Percentiles rank a stretch among this genome's conserved stretches.
Evolutionary conservation across 805 yeast genomes (phyloP).

Genomic region (Ogataea thermomethanolica): DNA sequence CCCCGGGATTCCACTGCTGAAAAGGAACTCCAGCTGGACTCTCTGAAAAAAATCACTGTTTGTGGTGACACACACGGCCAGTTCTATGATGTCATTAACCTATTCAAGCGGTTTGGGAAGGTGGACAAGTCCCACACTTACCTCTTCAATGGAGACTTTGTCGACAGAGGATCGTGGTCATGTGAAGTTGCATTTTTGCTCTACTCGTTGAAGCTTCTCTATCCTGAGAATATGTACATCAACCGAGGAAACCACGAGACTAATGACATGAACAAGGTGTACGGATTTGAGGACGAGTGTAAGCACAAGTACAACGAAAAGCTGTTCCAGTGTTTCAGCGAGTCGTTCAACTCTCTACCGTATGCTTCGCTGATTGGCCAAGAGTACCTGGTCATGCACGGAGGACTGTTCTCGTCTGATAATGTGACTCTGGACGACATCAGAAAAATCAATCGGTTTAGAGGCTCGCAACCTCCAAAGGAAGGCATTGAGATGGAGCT

Average conservation of each 20-base stretch:
- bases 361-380: slow-evolving; percentile 77
- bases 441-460: slow-evolving; percentile 64
- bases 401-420: slow-evolving; percentile 86
- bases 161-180: slow-evolving; percentile 97
- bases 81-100: slow-evolving; percentile 80
- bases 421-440: slow-evolving; percentile 70
- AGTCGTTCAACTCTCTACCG: slow-evolving; percentile 82
- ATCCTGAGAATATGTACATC: slow-evolving; percentile 65
- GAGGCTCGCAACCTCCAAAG: slow-evolving; percentile 73
- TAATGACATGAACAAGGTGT: slow-evolving; percentile 92
- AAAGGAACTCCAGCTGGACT: slow-evolving; percentile 35
- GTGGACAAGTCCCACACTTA: slow-evolving; percentile 68
- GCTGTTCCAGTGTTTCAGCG: slow-evolving; percentile 77
- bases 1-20: slow-evolving; percentile 28
- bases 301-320: slow-evolving; percentile 82
- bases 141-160: slow-evolving; percentile 95
- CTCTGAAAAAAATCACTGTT: slow-evolving; percentile 60
- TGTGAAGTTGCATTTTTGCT: slow-evolving; percentile 88
- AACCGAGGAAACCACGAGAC: slow-evolving; percentile 98
- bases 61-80: slow-evolving; percentile 99
- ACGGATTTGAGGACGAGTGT: slow-evolving; percentile 96
- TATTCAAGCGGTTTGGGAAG: slow-evolving; percentile 71
- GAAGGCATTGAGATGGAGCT: slow-evolving; percentile 95
- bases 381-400: slow-evolving; percentile 88
- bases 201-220: slow-evolving; percentile 71